A percentile compares a stretch with the other conserved stretches of the same genome.
Evolutionary conservation across 2,329 filamentous ascomycete species (phyloP).

Genomic region (Colletotrichum tropicicola): DNA sequence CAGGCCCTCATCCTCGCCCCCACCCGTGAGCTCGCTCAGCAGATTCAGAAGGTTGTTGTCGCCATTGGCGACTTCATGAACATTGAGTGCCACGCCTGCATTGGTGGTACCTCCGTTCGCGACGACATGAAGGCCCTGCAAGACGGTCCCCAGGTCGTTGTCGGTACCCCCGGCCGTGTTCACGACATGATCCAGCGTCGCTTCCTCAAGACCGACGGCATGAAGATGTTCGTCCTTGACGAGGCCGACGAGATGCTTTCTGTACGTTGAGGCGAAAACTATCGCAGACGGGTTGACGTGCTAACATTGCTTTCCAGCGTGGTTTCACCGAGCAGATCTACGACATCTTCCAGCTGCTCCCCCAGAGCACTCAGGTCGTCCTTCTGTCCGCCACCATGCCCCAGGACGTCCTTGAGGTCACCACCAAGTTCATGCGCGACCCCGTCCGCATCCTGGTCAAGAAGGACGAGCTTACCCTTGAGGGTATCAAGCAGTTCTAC

Average conservation of each 20-base stretch:
- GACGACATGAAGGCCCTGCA: constrained; percentile 98
- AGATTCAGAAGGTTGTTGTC: constrained; percentile 99
- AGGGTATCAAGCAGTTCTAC: constrained; percentile 99
- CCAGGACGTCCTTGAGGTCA: constrained; percentile 98
- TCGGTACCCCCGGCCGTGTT: constrained; percentile 97
- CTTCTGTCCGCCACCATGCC: constrained; percentile 98
- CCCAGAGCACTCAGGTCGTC: constrained; percentile 97
- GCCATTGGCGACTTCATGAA: constrained; percentile 99
- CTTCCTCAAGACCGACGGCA: constrained; percentile 94
- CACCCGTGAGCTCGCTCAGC: constrained; percentile 97
- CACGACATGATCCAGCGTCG: constrained; percentile 99
- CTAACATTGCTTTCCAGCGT: constrained; percentile 61
- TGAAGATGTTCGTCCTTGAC: constrained; percentile 99
- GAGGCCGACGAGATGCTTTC: constrained; percentile 99
- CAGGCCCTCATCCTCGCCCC: constrained; percentile 98
- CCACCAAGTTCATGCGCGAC: constrained; percentile 99
- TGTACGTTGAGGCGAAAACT: constrained; percentile 55
- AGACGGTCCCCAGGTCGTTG: constrained; percentile 95
- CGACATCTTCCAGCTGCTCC: constrained; percentile 99
- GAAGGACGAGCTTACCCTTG: constrained; percentile 99
- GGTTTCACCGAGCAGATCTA: constrained; percentile 99
- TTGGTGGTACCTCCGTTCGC: constrained; percentile 96
- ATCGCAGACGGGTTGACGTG: constrained; percentile 42
- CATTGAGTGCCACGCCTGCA: constrained; percentile 98
- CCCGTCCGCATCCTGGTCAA: constrained; percentile 99